These are phyloP conservation scores for Narthecium ossifragum DNA, from an alignment of 106 monocot species.

Conservation along the genomic window DNA sequence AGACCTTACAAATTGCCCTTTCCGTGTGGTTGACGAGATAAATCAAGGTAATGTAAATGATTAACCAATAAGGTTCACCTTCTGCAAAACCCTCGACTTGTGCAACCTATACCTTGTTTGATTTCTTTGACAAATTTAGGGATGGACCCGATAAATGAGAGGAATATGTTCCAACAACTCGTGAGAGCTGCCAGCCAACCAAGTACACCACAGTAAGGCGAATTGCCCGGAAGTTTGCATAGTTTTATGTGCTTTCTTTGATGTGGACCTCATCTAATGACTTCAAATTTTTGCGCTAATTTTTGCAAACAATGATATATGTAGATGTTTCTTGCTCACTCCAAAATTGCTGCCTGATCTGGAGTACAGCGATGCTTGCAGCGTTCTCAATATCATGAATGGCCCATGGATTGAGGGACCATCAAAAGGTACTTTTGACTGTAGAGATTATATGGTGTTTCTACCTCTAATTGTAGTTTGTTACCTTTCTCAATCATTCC, in stretches of 20 bases:
- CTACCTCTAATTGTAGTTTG: neutral
- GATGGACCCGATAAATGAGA: constrained; percentile 97
- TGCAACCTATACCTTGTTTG: neutral
- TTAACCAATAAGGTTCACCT: neutral
- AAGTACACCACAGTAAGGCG: constrained; percentile 86
- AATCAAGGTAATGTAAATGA: constrained; percentile 98
- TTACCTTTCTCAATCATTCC: neutral
- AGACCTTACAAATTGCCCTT: constrained; percentile 98
- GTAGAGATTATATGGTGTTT: neutral
- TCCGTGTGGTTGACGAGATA: constrained; percentile 98
- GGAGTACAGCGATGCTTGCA: constrained; percentile 94
- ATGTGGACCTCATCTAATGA: neutral
- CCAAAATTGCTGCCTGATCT: constrained; percentile 93
- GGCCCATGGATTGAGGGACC: constrained; percentile 92
- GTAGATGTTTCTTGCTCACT: constrained; percentile 90
- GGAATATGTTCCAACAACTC: constrained; percentile 99
- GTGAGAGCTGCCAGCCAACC: constrained; percentile 89
- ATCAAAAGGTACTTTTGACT: constrained; percentile 56
- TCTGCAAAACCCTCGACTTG: neutral
- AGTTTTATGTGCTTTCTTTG: too few species aligned
- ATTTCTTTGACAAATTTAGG: constrained; percentile 25
- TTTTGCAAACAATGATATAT: neutral
- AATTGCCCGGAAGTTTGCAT: too few species aligned
- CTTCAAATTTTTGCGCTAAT: neutral
- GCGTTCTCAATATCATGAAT: constrained; percentile 97